Conservation (phyloP, 208 protist species). For the Leishmania guyanensis region DNA sequence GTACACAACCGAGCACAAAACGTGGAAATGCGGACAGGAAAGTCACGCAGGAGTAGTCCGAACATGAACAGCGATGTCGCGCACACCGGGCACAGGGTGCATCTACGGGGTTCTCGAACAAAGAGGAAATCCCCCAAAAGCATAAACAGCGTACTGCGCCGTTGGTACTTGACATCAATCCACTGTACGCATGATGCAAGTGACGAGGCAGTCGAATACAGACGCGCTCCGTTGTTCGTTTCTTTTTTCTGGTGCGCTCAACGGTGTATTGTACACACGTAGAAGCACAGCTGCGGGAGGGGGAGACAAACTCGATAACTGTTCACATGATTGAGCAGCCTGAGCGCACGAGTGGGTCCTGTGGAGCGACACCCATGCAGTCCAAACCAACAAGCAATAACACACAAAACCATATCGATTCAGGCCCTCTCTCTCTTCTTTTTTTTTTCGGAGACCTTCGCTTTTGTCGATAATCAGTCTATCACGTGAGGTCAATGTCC, state of each 20-base stretch:
- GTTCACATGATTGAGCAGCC: not conserved
- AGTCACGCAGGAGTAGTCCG: not conserved
- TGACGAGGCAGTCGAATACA: not conserved
- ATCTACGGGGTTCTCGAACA: not conserved
- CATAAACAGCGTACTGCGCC: not conserved
- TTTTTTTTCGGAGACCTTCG: not conserved
- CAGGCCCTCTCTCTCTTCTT: not conserved
- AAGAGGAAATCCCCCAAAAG: not conserved
- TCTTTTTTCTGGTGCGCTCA: not conserved
- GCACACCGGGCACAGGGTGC: not conserved
- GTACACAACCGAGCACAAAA: not conserved
- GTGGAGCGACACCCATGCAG: not conserved
- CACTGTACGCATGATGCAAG: not conserved
- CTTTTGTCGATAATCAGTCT: not conserved
- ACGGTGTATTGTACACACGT: not conserved
- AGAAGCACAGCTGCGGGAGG: not conserved
- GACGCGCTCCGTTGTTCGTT: not conserved
- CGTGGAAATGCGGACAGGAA: not conserved
- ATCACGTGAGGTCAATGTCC: conserved; percentile 13
- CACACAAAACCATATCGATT: not conserved
- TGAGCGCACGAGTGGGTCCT: not conserved
- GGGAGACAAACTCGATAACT: not conserved
- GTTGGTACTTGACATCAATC: not conserved
- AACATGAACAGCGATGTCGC: not conserved
- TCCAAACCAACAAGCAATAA: not conserved